Base-by-base conservation (phyloP, 108 stramenopile species). In the Aurantiochytrium sp. region DNA sequence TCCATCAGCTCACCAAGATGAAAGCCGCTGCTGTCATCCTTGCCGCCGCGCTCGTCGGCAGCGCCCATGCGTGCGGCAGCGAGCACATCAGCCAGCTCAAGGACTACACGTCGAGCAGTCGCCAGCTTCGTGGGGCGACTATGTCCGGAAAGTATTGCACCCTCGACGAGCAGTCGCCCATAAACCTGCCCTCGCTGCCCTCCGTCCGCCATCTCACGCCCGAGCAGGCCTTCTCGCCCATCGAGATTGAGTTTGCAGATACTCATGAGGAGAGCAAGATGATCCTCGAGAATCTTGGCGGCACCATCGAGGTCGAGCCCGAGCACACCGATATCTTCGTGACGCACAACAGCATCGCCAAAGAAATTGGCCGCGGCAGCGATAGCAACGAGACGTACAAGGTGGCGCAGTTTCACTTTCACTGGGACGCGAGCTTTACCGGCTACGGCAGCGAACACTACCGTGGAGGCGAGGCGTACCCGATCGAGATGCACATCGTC, bases 361-460 rank as follows among this genome's bases (percentile, higher is more conserved):
- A 81, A 6, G 30, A 27, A 12, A 6, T 48, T 6, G 73, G 73
- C 19, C 73, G 73, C 45, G n/a, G 42, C 2, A 27, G 24, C 45
- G 73, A 81, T 27, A 24, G 10, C 21, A 81, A 41, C 42, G 8
- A 48, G 39, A 48, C 42, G n/a, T 81, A 39, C 73, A 24, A 81
- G 45, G 42, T 81, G 12, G 73, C 73, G 27, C 73, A 81, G 73
- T 81, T 81, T 81, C 73, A 81, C 45, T 81, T 81, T 30, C 73
- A 81, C 45, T 81, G 73, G 73, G 73, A 65, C 34, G 8, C 73
- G 6, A n/a, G 27, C 21, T 48, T 48, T n/a, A 48, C 39, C 73
- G 73, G 45, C 27, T 41, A 81, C n/a, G 73, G 73, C 45, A 81
- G 73, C 30, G 73, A 81, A 24, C 73, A 81, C 39, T 27, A 22